These are phyloP conservation scores for Hericium coralloides DNA, from an alignment of 768 basidiomycete species.

Conservation along the genomic window DNA sequence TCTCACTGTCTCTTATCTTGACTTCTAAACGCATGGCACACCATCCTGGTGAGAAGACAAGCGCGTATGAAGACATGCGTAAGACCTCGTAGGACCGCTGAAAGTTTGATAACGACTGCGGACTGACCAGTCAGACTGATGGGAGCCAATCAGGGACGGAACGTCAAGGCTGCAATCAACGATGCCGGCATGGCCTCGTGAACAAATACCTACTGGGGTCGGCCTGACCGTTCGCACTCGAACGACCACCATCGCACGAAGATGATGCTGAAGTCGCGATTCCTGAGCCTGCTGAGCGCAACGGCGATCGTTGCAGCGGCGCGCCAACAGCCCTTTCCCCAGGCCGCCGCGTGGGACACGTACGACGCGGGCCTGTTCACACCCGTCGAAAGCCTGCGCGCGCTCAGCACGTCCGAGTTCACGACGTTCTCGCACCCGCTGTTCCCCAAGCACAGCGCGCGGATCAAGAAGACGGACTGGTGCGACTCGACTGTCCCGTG, in stretches of 20 bases:
- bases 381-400: slow-evolving; percentile 6
- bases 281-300: background rate
- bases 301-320: background rate
- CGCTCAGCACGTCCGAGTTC: slow-evolving; percentile 25
- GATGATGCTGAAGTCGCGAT: background rate
- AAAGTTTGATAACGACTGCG: too few relatives aligned
- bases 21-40: too few relatives aligned
- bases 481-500: slow-evolving; percentile 24
- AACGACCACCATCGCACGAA: background rate
- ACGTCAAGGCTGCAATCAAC: too few relatives aligned
- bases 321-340: background rate
- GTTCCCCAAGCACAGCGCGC: slow-evolving; percentile 34
- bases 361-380: background rate
- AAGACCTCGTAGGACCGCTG: too few relatives aligned
- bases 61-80: too few relatives aligned
- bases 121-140: too few relatives aligned
- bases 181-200: too few relatives aligned
- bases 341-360: background rate
- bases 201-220: too few relatives aligned
- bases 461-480: slow-evolving; percentile 33
- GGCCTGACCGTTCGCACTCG: too few relatives aligned
- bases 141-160: too few relatives aligned
- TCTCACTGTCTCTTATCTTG: too few relatives aligned
- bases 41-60: too few relatives aligned
- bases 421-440: slow-evolving; percentile 32